These are phyloP conservation scores for Globisporangium perplexum DNA, from an alignment of 352 stramenopile genomes.

Conservation along the genomic window DNA sequence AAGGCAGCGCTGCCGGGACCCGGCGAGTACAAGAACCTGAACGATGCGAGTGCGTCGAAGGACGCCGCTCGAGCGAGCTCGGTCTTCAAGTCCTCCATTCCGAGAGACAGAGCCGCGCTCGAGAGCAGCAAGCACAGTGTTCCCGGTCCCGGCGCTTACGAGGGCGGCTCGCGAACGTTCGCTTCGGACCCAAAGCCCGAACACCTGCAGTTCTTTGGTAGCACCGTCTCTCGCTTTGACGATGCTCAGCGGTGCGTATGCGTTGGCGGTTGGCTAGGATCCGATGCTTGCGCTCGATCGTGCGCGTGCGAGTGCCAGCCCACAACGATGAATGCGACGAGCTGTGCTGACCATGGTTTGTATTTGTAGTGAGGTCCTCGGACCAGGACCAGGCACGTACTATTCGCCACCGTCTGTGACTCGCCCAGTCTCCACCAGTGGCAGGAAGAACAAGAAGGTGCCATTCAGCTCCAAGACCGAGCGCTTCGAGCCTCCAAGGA, in stretches of 20 bases:
- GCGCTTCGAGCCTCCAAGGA: constrained; percentile 39
- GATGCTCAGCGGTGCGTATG: constrained; percentile 22
- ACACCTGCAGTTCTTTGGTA: constrained; percentile 79
- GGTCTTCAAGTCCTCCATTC: constrained; percentile 66
- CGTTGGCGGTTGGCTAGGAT: not conserved
- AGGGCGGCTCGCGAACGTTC: constrained; percentile 38
- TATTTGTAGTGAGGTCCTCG: constrained; percentile 18
- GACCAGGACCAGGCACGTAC: constrained; percentile 49
- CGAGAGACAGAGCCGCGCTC: constrained; percentile 35
- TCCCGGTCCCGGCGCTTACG: constrained; percentile 63
- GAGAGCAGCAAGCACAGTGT: constrained; percentile 28
- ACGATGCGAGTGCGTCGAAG: constrained; percentile 23
- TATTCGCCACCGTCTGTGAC: constrained; percentile 31
- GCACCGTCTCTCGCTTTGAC: constrained; percentile 66
- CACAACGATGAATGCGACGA: no score
- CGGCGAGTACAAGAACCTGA: constrained; percentile 46
- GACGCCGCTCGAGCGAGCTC: constrained; percentile 44
- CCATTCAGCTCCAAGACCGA: constrained; percentile 70
- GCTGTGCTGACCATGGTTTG: not conserved
- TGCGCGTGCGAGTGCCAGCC: no score
- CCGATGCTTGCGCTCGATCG: not conserved
- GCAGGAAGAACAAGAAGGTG: constrained; percentile 34
- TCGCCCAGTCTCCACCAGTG: constrained; percentile 17
- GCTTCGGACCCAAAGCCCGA: constrained; percentile 42
- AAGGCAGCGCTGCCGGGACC: constrained; percentile 52